These are phyloP conservation scores for Capsicum pubescens DNA, from an alignment of 257 asterid species.

Conservation along the genomic window DNA sequence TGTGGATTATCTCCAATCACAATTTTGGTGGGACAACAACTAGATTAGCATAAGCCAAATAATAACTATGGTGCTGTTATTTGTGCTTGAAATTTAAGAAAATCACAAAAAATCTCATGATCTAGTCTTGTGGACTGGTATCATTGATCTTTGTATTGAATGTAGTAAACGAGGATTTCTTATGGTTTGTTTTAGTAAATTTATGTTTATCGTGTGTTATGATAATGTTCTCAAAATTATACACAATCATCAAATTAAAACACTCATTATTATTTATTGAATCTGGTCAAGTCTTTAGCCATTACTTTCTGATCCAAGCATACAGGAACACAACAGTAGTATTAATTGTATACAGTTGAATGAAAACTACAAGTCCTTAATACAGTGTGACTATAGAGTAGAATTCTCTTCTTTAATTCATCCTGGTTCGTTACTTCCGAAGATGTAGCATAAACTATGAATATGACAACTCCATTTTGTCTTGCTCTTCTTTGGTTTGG, in stretches of 20 bases:
- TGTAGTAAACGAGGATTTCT: background rate
- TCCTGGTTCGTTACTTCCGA: background rate
- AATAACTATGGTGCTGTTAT: background rate
- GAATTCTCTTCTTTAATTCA: no score
- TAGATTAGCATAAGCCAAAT: background rate
- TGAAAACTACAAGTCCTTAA: background rate
- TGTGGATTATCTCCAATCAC: background rate
- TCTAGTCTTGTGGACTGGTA: background rate
- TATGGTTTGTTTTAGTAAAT: background rate
- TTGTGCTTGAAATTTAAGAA: background rate
- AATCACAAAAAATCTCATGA: background rate
- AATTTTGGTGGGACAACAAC: constrained; percentile 14
- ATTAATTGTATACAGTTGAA: background rate
- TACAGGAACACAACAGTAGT: background rate
- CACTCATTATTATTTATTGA: background rate
- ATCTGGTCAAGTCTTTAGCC: background rate
- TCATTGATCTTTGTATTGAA: background rate
- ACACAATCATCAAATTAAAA: background rate
- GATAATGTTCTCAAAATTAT: background rate
- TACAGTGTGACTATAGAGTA: background rate
- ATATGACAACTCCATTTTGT: background rate
- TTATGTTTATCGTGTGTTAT: background rate
- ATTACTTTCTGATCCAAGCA: background rate
- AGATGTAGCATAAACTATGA: background rate
- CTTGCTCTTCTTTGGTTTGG: background rate